Percentiles rank a stretch among this genome's conserved stretches.
These are phyloP conservation scores for Plectosphaerella cucumerina DNA, from an alignment of 2,329 filamentous ascomycete species.

Conservation along the genomic window DNA sequence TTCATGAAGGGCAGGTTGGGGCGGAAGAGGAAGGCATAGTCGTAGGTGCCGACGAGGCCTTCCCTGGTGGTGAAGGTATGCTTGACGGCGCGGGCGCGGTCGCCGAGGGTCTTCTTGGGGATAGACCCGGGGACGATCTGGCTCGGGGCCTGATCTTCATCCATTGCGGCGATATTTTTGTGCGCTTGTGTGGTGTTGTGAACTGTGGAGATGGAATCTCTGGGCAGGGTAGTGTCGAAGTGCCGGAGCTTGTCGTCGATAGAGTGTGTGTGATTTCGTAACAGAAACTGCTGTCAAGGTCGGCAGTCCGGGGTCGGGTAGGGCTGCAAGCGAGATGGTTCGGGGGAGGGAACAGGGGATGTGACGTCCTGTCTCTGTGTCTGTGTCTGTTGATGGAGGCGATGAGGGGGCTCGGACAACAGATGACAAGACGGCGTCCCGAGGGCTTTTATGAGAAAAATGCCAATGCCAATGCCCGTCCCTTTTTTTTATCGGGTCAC, in stretches of 20 bases:
- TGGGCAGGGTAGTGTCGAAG: not conserved
- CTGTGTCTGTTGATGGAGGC: not conserved
- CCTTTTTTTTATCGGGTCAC: not conserved
- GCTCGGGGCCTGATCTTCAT: slow-evolving; percentile 51
- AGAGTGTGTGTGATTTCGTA: not conserved
- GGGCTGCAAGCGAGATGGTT: not conserved
- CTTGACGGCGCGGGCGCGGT: slow-evolving; percentile 24
- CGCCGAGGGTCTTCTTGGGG: slow-evolving; percentile 25
- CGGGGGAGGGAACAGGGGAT: not conserved
- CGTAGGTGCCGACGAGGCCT: slow-evolving; percentile 79
- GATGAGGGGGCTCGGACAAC: not conserved
- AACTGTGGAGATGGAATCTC: not conserved
- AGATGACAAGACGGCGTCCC: not conserved
- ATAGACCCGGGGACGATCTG: slow-evolving; percentile 38
- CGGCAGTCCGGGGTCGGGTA: not conserved
- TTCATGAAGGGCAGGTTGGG: slow-evolving; percentile 81
- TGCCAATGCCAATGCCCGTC: not conserved
- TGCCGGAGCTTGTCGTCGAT: not conserved
- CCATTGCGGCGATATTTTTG: slow-evolving; percentile 33
- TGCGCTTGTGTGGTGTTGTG: not conserved
- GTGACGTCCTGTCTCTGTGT: not conserved
- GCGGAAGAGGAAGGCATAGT: slow-evolving; percentile 85
- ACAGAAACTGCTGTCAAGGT: not conserved
- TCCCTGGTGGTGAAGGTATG: slow-evolving; percentile 54
- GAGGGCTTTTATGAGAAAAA: not conserved